phyloP scores from a whole-genome alignment of 495 filamentous ascomycete species.

The Coniosporium apollinis region DNA sequence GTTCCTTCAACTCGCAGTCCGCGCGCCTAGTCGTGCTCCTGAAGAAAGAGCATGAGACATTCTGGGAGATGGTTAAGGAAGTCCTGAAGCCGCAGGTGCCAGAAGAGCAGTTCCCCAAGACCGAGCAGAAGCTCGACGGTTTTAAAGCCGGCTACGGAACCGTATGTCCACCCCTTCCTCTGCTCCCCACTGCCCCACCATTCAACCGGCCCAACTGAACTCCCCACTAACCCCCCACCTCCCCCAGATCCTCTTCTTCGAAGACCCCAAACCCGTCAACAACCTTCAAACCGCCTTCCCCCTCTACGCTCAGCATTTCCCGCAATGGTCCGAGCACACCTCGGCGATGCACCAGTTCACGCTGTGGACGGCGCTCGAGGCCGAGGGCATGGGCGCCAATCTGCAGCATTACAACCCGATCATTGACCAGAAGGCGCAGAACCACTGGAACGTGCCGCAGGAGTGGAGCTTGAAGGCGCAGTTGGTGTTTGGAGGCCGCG shows the following conservation, averaged over 20 bases:
- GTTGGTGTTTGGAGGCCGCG: conserved; percentile 33
- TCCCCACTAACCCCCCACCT: not conserved
- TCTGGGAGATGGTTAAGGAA: conserved; percentile 41
- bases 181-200: conserved; percentile 1
- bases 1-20: conserved; percentile 50
- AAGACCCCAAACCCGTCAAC: conserved; percentile 35
- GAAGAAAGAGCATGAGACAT: conserved; percentile 44
- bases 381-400: conserved; percentile 54
- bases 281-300: conserved; percentile 36
- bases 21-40: conserved; percentile 44
- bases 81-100: conserved; percentile 40
- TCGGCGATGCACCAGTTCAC: conserved; percentile 51
- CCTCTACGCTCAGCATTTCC: conserved; percentile 45
- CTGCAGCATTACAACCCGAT: conserved; percentile 62
- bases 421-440: conserved; percentile 38
- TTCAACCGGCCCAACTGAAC: not conserved
- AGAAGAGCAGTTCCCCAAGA: conserved; percentile 33
- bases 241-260: conserved; percentile 44
- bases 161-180: conserved; percentile 21
- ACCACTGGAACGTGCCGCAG: conserved; percentile 39
- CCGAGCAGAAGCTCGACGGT: conserved; percentile 29
- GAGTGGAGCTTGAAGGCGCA: conserved; percentile 39
- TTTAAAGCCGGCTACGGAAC: conserved; percentile 43
- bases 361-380: conserved; percentile 49
- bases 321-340: conserved; percentile 41